Evolutionary conservation across 2,329 filamentous ascomycete genomes (phyloP), one percentile per base, ranked within the genome.

Genomic region (Hansfordia pulvinata): DNA sequence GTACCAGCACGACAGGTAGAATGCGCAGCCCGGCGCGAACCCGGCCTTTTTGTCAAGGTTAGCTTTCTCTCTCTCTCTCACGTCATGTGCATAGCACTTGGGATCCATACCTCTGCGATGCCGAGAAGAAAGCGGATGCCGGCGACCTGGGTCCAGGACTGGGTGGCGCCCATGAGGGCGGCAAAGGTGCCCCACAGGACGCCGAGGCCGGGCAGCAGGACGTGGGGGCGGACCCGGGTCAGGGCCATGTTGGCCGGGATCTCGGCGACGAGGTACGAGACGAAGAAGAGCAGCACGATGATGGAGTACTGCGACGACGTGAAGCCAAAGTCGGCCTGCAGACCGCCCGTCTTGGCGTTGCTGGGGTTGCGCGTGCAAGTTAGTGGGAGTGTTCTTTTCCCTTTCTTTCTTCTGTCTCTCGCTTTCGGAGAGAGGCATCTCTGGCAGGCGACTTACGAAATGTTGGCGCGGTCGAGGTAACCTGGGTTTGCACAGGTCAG

Each of bases 201-300:
- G 3, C 31, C 35, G 3, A 42, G 35, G 2, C 33, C 31, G 0
- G 38, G 33, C 2, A 45, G 36, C 20, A 35, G 43, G 15, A 43
- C 21, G 19, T 35, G 40, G 7, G 39, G 38, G 10, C 37, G 28
- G 17, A 39, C 38, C 4, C 42, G 33, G 14, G 32, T 42, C 9
- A 41, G 17, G 17, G 39, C 30, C 35, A 40, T 39, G 26, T 42
- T 42, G 20, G 35, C 28, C 3, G 40, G 40, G n/a, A 44, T 32
- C 21, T 44, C 41, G 10, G 36, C 37, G 10, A 42, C 19, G 8
- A 37, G 30, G 23, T 47, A 47, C 8, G 36, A 42, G 14, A 45
- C 30, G 28, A 43, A 42, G 33, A 44, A 45, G 21, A 39, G 25
- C 12, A 42, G 29, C 4, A 44, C 39, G n/a, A 44, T 42, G 31